phyloP scores from a whole-genome alignment of 2,329 filamentous ascomycete species.

The Allantophomopsis cytisporea region DNA sequence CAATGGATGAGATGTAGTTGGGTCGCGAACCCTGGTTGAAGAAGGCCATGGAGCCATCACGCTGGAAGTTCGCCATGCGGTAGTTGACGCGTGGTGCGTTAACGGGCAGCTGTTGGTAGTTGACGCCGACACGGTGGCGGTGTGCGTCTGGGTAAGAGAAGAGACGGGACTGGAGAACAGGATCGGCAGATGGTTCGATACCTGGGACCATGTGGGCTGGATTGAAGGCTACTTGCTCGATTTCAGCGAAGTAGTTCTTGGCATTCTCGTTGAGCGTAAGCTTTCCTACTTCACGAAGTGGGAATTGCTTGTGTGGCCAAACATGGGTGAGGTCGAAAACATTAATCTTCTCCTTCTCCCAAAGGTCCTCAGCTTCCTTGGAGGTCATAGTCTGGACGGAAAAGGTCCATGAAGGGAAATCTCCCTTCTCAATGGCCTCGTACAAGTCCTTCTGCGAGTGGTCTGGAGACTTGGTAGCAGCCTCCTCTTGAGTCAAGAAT shows the following conservation, averaged over 20 bases:
- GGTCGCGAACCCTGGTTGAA: conserved; percentile 33
- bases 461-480: conserved; percentile 30
- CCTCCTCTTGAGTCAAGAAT: conserved; percentile 34
- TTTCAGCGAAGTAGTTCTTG: conserved; percentile 46
- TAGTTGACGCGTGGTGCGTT: conserved; percentile 20
- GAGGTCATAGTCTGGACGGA: conserved; percentile 38
- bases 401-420: conserved; percentile 39
- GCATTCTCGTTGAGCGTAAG: conserved; percentile 33
- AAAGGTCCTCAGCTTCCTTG: conserved; percentile 33
- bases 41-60: conserved; percentile 21
- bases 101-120: conserved; percentile 42
- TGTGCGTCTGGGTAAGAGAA: conserved; percentile 58
- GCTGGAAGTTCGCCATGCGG: conserved; percentile 19
- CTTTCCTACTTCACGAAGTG: conserved; percentile 33
- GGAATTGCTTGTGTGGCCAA: conserved; percentile 32
- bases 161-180: conserved; percentile 51
- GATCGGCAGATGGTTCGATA: conserved; percentile 54
- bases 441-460: conserved; percentile 36
- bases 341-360: conserved; percentile 26
- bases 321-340: conserved; percentile 40
- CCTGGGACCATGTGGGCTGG: conserved; percentile 52
- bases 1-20: conserved; percentile 24
- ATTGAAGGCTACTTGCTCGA: conserved; percentile 56
- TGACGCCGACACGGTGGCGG: conserved; percentile 39
- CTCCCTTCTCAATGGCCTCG: conserved; percentile 34